Percentiles rank a stretch among this genome's conserved stretches.
These are phyloP conservation scores for Tetrastigma voinierianum DNA, from an alignment of 164 flowering plant species.

Conservation along the genomic window DNA sequence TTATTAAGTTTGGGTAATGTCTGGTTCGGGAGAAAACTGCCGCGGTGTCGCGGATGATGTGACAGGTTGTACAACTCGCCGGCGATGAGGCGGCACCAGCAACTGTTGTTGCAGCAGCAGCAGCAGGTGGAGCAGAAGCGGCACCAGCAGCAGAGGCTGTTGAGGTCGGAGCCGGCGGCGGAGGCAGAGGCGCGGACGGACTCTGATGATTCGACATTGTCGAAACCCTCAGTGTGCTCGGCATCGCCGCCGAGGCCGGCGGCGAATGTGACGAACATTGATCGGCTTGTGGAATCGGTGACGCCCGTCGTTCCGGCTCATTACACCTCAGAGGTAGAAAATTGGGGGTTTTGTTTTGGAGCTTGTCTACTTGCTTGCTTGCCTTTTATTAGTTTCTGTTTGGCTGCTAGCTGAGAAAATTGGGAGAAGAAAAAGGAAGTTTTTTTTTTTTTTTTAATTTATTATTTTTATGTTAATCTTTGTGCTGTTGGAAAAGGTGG, in stretches of 20 bases:
- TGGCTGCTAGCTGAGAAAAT: not conserved
- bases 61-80: conserved; percentile 45
- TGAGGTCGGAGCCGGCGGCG: conserved; percentile 7
- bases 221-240: conserved; percentile 16
- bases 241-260: conserved; percentile 8
- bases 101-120: conserved; percentile 19
- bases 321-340: conserved; percentile 48
- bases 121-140: not conserved
- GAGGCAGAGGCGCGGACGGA: conserved; percentile 17
- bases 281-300: conserved; percentile 53
- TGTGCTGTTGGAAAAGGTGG: no score
- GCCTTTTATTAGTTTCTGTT: not conserved
- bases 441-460: no score
- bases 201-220: conserved; percentile 21
- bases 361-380: not conserved
- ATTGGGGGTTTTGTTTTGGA: not conserved
- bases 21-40: conserved; percentile 27
- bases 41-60: conserved; percentile 25
- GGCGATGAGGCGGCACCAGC: conserved; percentile 29
- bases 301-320: conserved; percentile 53
- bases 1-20: conserved; percentile 17
- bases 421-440: not conserved
- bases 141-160: conserved; percentile 10
- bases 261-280: conserved; percentile 39
- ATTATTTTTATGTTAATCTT: not conserved